Evolutionary conservation across 495 filamentous ascomycete species (phyloP), one percentile per base, ranked within the genome.

Genomic region (Pyronema omphalodes): DNA sequence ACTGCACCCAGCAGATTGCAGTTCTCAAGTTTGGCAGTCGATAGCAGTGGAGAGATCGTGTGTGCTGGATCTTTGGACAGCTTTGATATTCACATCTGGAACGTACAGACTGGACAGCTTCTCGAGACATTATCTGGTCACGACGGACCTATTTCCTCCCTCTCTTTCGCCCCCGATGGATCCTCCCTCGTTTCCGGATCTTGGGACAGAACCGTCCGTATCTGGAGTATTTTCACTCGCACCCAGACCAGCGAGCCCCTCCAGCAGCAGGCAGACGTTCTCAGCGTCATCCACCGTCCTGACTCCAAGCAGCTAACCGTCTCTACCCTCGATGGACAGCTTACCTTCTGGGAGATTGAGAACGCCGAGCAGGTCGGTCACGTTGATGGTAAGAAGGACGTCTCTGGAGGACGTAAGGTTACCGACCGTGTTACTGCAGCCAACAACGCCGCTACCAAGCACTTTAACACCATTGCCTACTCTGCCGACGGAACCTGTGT

Each of bases 71-170:
- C 88, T 29, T 73, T 93, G 9, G 91, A 95, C 66, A 93, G 86
- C 17, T 96, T 96, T 58, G 88, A 96, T 67, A 86, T 98, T 44
- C 87, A 96, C 63, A 81, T 95, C 41, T 98, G 91, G 91, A 94
- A 86, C 37, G 91, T 98, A 14, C 93, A 98, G 66, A 98, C 91
- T 3, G 91, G 91, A 8, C 91, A 98, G 66, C 73, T 96, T 44
- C 77, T 98, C 4, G 91, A 98, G 61, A 81, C 82, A 55, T 74
- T 98, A 11, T 74, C 88, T 7, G 91, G 93, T 7, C 91, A 98
- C 59, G 91, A 96, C 68, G 91, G 89, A 0, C 91, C 93, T 9
- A 80, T 98, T 12, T 84, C 85, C 6, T 81, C 83, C 2, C 70
- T 98, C 18, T 78, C 85, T 3, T 98, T 98, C 63, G 81, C 88